These are phyloP conservation scores for Vitis rupestris DNA, from an alignment of 164 flowering plant species.

Conservation along the genomic window DNA sequence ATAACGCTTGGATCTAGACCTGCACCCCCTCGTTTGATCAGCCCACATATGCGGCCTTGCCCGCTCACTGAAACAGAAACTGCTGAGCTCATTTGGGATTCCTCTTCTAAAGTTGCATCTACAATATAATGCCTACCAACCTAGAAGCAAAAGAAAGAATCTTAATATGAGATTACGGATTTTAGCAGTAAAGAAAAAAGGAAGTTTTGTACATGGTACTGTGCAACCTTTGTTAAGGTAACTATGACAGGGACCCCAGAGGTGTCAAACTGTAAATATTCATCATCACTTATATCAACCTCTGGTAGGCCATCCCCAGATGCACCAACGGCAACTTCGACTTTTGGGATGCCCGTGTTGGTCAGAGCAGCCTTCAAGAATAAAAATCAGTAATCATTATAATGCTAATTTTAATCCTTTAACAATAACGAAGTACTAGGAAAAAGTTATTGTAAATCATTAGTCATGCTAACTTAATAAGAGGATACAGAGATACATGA, in stretches of 20 bases:
- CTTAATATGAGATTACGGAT: neutral
- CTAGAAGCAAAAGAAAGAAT: conserved; percentile 28
- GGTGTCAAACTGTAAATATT: conserved; percentile 89
- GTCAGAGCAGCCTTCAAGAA: conserved; percentile 78
- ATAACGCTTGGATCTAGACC: conserved; percentile 88
- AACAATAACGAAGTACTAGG: too few relatives aligned
- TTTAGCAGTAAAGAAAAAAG: neutral
- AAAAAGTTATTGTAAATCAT: too few relatives aligned
- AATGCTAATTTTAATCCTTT: too few relatives aligned
- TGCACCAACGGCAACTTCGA: conserved; percentile 50
- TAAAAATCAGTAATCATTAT: neutral
- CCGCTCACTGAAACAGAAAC: conserved; percentile 75
- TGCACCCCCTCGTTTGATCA: conserved; percentile 86
- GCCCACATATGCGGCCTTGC: conserved; percentile 73
- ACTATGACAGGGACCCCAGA: conserved; percentile 77
- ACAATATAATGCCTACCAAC: conserved; percentile 88
- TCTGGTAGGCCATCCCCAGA: conserved; percentile 77
- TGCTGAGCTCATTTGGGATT: conserved; percentile 94
- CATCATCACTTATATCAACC: conserved; percentile 91
- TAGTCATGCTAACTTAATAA: too few relatives aligned
- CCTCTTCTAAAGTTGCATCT: conserved; percentile 91
- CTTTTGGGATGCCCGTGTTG: conserved; percentile 92
- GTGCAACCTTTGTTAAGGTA: conserved; percentile 77
- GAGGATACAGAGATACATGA: too few relatives aligned
- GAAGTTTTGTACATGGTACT: neutral